Conservation (phyloP, 2,329 filamentous ascomycete species). For the Aspergillus fumigatiaffinis region DNA sequence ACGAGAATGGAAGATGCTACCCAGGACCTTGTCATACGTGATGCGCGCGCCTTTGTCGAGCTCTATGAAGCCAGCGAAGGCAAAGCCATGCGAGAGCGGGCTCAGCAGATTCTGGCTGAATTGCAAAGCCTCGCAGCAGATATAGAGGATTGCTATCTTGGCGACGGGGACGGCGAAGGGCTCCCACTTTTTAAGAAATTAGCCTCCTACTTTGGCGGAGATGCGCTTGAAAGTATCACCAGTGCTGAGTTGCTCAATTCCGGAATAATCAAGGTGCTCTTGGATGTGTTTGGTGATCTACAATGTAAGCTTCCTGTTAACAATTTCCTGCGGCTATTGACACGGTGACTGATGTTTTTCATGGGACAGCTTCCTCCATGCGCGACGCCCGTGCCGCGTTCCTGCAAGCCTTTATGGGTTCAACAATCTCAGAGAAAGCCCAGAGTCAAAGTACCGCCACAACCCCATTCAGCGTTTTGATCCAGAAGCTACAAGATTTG, state of each 20-base stretch:
- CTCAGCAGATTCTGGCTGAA: conserved; percentile 67
- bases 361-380: conserved; percentile 18
- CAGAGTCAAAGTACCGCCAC: conserved; percentile 63
- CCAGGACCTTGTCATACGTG: conserved; percentile 67
- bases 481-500: conserved; percentile 92
- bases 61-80: conserved; percentile 74
- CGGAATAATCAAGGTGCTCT: conserved; percentile 77
- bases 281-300: conserved; percentile 74
- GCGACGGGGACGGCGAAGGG: conserved; percentile 46
- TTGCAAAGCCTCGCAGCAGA: conserved; percentile 68
- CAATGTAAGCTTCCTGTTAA: conserved; percentile 38
- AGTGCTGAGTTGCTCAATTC: conserved; percentile 92
- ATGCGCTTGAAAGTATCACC: conserved; percentile 87
- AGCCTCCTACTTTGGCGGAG: conserved; percentile 79
- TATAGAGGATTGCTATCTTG: conserved; percentile 67
- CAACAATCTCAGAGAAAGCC: conserved; percentile 56
- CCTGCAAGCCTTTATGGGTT: conserved; percentile 86
- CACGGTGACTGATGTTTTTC: not conserved
- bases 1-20: conserved; percentile 48
- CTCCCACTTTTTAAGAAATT: conserved; percentile 68
- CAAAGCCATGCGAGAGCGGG: conserved; percentile 72
- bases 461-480: conserved; percentile 84
- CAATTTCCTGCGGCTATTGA: not conserved
- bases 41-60: conserved; percentile 80
- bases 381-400: conserved; percentile 72